Base-by-base conservation (phyloP, 371 early-diverging fungal species). In the Rhizopus delemar region DNA sequence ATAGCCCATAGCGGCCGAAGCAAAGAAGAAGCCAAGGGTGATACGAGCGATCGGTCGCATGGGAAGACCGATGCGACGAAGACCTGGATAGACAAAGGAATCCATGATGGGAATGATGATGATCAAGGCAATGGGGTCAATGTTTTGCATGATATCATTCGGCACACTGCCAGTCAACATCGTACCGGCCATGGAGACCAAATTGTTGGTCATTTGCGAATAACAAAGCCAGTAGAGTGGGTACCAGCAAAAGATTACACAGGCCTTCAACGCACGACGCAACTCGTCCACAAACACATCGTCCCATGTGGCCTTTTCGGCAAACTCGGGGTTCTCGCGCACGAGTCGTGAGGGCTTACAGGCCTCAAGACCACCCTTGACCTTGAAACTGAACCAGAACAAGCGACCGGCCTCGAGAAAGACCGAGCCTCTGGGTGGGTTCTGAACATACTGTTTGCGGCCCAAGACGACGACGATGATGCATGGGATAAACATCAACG, bases 141-240 rank as follows among this genome's bases (percentile, higher is more conserved):
- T 77, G 69, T 82, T 80, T 51, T 81, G 75, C 72, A 86, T 75
- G 56, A 83, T 82, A 52, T 86, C 86, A 66, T 82, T 84, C 16
- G 71, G 86, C 63, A 70, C 79, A 68, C 33, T 79, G 65, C 86
- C 87, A 74, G 66, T 65, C 35, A 34, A 62, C 90, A 91, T 91
- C 59, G 79, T 81, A 46, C 82, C 78, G 45, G 84, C 86, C 79
- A 85, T 85, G 55, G 84, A 86, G 38, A 90, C 70, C 64, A 91
- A 72, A 68, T 88, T 89, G 76, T 85, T 86, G 57, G 71, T 75
- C 82, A 89, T 87, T 68, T 91, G 87, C 49, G 73, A 74, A 69
- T 89, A 89, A 57, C 84, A 77, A 31, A 86, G 79, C 90, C 90
- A 91, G 77, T 82, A 91, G 48, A 91, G 59, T 9, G 88, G 88